Evolutionary conservation across 257 asterid genomes (phyloP), one percentile per base, ranked within the genome.

Genomic region (Misopates orontium): DNA sequence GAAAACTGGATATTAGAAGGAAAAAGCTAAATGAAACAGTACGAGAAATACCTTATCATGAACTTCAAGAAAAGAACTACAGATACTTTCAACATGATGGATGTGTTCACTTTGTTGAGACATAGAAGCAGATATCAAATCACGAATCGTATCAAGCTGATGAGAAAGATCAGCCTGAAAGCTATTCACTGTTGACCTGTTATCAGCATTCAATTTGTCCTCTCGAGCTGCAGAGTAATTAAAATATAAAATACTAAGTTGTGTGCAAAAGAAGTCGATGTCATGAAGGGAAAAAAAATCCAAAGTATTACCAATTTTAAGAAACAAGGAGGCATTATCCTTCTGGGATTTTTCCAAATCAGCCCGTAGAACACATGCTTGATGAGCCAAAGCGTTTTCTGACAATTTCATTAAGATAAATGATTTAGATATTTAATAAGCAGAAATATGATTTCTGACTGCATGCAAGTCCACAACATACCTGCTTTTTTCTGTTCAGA

Each of bases 361-460:
- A 75, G 92, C 85, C 10, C 89, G 83, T 73, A 90, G 80, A 19
- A 74, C 84, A 79, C 90, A 82, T 64, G 97, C 95, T 78, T 84
- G 96, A 71, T 87, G 91, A 66, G 90, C 84, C 73, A 90, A 69
- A 1, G 88, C 92, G 81, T 84, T 90, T 79, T 90, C 97, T 90
- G 74, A 71, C 36, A 58, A 28, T 59, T 23, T 54, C 20, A 60
- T 58, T 58, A 31, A 24, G 44, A 62, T 67, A 62, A 47, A 20
- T 11, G 28, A 40, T 62, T 66, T 73, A 73, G 52, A 24, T 64
- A 31, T 55, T 31, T 11, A 66, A 8, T 6, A 45, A 36, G 47
- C 4, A 28, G 36, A 28, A 28, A 18, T 57, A 69, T 23, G 16
- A 20, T 68, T 60, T 39, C 20, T 50, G 11, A n/a, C n/a, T n/a